Conservation (phyloP, 306 rosid genomes). For the Acacia acuminata region DNA sequence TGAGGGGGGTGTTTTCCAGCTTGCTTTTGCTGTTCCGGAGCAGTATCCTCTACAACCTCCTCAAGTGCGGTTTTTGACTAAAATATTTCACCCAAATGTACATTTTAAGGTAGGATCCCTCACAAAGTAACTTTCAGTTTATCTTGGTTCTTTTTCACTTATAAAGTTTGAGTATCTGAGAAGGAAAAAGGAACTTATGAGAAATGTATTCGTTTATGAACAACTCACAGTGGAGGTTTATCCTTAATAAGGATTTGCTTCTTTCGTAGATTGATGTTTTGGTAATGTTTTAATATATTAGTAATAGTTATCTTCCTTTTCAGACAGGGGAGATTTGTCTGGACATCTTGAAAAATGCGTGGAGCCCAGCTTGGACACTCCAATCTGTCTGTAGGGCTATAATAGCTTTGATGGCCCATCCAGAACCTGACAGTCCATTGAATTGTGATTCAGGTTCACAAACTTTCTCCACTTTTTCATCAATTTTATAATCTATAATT, state of each 20-base stretch:
- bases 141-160: background rate
- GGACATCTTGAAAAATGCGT: conserved; percentile 94
- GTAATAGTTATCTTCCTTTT: conserved; percentile 17
- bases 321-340: conserved; percentile 98
- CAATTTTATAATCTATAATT: background rate
- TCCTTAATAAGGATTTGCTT: background rate
- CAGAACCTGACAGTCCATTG: conserved; percentile 95
- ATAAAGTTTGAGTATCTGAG: background rate
- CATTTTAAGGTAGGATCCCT: conserved; percentile 77
- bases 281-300: background rate
- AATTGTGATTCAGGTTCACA: conserved; percentile 90
- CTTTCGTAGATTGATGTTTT: background rate
- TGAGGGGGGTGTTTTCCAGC: conserved; percentile 96
- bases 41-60: conserved; percentile 97
- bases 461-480: background rate
- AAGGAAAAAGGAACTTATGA: background rate
- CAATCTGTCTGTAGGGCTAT: conserved; percentile 99
- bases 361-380: conserved; percentile 99
- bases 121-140: background rate
- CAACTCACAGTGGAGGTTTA: background rate
- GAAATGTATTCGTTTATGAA: background rate
- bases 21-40: conserved; percentile 90
- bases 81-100: conserved; percentile 97
- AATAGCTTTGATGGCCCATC: conserved; percentile 98
- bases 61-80: conserved; percentile 96